These are phyloP conservation scores for Mycena galopus DNA, from an alignment of 768 basidiomycete genomes.

Conservation along the genomic window DNA sequence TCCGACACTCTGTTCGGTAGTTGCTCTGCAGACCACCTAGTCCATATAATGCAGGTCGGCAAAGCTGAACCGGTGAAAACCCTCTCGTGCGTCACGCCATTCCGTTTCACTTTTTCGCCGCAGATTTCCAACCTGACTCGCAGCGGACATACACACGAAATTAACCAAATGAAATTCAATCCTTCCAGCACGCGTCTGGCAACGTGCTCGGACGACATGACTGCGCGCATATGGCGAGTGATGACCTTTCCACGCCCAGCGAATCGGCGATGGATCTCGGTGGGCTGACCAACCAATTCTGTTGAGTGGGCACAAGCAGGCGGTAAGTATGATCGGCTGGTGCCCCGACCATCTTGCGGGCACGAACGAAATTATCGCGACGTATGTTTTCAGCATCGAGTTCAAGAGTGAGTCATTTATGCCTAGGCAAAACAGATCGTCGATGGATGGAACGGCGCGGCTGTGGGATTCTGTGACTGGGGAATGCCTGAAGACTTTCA, in stretches of 20 bases:
- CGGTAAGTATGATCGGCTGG: conserved; percentile 79
- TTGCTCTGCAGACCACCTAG: conserved; percentile 76
- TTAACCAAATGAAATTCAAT: conserved; percentile 84
- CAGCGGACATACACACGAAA: conserved; percentile 82
- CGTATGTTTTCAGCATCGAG: conserved; percentile 60
- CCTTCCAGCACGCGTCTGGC: conserved; percentile 75
- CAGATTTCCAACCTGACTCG: conserved; percentile 23
- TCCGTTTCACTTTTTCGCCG: conserved; percentile 11
- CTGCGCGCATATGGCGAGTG: conserved; percentile 84
- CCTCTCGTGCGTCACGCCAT: conserved; percentile 62
- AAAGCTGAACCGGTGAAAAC: conserved; percentile 67
- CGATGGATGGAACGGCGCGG: conserved; percentile 85
- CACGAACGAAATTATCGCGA: conserved; percentile 74
- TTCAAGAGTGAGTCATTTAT: background rate
- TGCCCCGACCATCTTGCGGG: conserved; percentile 65
- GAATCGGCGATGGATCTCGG: conserved; percentile 60
- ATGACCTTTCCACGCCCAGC: conserved; percentile 48
- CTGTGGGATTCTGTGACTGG: conserved; percentile 89
- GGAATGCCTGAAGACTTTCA: conserved; percentile 77
- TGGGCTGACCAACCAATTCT: conserved; percentile 54
- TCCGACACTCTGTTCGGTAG: conserved; percentile 78
- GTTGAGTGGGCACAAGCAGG: conserved; percentile 74
- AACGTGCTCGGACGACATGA: conserved; percentile 86
- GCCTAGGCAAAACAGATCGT: conserved; percentile 61
- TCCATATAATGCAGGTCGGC: conserved; percentile 72